Conservation (phyloP, 768 basidiomycete species). For the Lepiota brunneoincarnata region DNA sequence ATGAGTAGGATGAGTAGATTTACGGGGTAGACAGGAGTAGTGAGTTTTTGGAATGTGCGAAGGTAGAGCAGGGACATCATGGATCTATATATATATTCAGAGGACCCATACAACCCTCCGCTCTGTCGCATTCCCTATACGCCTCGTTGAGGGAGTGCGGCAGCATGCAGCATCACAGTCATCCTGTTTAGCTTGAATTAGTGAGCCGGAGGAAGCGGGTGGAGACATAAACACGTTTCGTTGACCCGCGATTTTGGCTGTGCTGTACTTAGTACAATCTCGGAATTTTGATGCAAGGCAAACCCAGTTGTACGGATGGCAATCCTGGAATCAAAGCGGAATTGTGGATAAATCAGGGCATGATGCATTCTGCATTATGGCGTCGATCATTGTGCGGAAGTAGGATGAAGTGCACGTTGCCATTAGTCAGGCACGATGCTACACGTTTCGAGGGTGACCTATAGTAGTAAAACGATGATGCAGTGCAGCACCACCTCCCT, state of each 20-base stretch:
- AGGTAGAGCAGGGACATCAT: constrained; percentile 3
- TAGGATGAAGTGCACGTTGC: constrained; percentile 15
- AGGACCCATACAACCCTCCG: background rate
- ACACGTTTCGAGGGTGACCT: constrained; percentile 15
- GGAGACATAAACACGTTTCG: too few relatives aligned
- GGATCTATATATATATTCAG: background rate
- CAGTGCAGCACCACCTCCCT: background rate
- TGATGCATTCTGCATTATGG: too few relatives aligned
- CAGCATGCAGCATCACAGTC: background rate
- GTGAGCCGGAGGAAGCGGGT: too few relatives aligned
- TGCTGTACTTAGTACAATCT: constrained; percentile 1
- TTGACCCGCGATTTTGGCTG: background rate
- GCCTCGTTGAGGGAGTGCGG: constrained; percentile 11
- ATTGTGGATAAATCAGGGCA: background rate
- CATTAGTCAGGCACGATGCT: constrained; percentile 8
- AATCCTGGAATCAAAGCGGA: constrained; percentile 6
- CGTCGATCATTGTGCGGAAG: background rate
- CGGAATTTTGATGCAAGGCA: background rate
- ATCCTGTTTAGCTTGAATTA: background rate
- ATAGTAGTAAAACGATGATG: background rate
- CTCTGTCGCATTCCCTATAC: background rate
- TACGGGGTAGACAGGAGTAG: background rate
- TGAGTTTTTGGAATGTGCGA: background rate
- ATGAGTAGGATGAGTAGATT: background rate
- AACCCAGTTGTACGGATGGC: background rate